Percentiles rank a stretch among this genome's conserved stretches.
Conservation (phyloP, 805 yeast species). For the Candida yuanshanica region DNA sequence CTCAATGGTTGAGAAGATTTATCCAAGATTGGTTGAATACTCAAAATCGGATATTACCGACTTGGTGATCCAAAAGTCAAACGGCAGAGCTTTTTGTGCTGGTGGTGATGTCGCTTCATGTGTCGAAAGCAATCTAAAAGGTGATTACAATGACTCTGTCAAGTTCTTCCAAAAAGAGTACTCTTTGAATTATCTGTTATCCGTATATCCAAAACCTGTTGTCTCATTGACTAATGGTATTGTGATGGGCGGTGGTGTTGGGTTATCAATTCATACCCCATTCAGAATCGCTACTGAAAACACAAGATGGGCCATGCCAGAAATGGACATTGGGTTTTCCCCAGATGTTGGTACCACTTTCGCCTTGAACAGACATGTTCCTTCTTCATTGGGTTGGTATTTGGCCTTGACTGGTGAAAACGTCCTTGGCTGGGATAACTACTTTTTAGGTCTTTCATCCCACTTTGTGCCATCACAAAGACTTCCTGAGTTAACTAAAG, state of each 20-base stretch:
- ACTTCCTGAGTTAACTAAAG: conserved; percentile 52
- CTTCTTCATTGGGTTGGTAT: conserved; percentile 79
- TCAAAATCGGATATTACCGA: conserved; percentile 61
- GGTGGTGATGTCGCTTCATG: conserved; percentile 93
- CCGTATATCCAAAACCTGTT: conserved; percentile 82
- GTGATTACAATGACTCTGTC: conserved; percentile 42
- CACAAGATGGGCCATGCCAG: conserved; percentile 96
- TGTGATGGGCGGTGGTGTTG: conserved; percentile 98
- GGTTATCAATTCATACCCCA: conserved; percentile 83
- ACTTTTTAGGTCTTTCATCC: conserved; percentile 80
- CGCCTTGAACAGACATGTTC: conserved; percentile 70
- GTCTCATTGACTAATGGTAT: conserved; percentile 87
- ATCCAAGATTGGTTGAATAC: conserved; percentile 72
- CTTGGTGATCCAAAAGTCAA: conserved; percentile 62
- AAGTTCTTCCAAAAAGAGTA: conserved; percentile 78
- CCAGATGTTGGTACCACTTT: conserved; percentile 95
- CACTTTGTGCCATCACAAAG: conserved; percentile 75
- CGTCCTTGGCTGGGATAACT: conserved; percentile 73
- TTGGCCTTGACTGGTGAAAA: conserved; percentile 82
- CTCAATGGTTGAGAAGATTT: conserved; percentile 67
- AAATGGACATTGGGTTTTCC: conserved; percentile 91
- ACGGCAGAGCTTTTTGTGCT: conserved; percentile 69
- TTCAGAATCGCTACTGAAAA: conserved; percentile 91
- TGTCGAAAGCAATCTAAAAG: conserved; percentile 51
- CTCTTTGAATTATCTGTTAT: conserved; percentile 68